Evolutionary conservation across 495 filamentous ascomycete genomes (phyloP).

Genomic region (Parathielavia appendiculata): DNA sequence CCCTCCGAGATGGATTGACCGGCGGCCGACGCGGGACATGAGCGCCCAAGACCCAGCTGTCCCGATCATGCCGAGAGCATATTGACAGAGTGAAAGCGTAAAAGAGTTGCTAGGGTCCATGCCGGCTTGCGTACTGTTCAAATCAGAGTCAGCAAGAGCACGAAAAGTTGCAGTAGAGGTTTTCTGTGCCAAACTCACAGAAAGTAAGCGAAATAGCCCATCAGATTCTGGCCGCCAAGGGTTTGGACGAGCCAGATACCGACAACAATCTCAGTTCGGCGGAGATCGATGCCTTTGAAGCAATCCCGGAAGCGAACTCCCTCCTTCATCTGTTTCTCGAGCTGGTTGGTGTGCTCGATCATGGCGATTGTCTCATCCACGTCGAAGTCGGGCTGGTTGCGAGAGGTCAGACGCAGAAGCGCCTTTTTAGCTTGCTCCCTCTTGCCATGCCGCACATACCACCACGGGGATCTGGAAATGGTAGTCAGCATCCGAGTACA

Average conservation of each 20-base stretch:
- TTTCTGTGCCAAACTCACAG: too few species aligned
- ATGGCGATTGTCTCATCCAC: conserved; percentile 61
- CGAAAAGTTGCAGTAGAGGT: too few species aligned
- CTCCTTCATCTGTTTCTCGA: conserved; percentile 54
- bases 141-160: not conserved
- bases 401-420: conserved; percentile 54
- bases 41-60: conserved; percentile 51
- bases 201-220: conserved; percentile 68
- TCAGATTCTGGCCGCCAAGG: conserved; percentile 60
- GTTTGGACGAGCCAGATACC: conserved; percentile 66
- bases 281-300: conserved; percentile 59
- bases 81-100: conserved; percentile 34
- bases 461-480: conserved; percentile 49
- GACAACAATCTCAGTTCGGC: conserved; percentile 62
- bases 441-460: conserved; percentile 59
- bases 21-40: conserved; percentile 45
- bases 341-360: conserved; percentile 64
- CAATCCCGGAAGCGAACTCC: conserved; percentile 60
- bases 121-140: conserved; percentile 51
- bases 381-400: conserved; percentile 51
- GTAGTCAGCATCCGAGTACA: not conserved
- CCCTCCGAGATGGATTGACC: conserved; percentile 47
- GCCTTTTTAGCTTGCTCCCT: conserved; percentile 51
- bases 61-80: conserved; percentile 48
- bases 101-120: conserved; percentile 52